Percentiles rank a stretch among this genome's conserved stretches.
Conservation (phyloP, 2,329 filamentous ascomycete species). For the Cryphonectria parasitica region DNA sequence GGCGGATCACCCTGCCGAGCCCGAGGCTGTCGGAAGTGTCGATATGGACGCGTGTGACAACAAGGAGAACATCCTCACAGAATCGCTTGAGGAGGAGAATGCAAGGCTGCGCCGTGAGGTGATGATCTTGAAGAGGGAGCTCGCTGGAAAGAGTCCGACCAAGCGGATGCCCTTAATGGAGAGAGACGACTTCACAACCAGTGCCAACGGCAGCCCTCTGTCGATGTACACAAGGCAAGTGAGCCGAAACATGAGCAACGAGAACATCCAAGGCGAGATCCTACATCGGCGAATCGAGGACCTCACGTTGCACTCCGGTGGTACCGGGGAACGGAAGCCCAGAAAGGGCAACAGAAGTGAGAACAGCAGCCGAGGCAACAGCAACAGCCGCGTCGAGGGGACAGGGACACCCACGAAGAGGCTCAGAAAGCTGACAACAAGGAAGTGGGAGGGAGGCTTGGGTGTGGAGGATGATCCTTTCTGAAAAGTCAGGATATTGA, state of each 20-base stretch:
- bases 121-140: conserved; percentile 66
- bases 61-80: conserved; percentile 65
- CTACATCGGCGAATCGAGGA: conserved; percentile 54
- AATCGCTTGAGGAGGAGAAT: conserved; percentile 73
- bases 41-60: conserved; percentile 51
- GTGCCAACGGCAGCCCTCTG: conserved; percentile 21
- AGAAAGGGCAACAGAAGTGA: conserved; percentile 21
- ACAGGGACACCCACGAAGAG: conserved; percentile 55
- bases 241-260: conserved; percentile 17
- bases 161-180: conserved; percentile 61
- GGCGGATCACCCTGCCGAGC: conserved; percentile 49
- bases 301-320: conserved; percentile 49
- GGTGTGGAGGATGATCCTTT: conserved; percentile 46
- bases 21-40: conserved; percentile 48
- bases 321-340: conserved; percentile 11
- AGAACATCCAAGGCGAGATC: conserved; percentile 35
- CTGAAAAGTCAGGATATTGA: conserved; percentile 28
- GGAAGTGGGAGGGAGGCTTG: conserved; percentile 50
- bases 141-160: conserved; percentile 65
- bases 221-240: conserved; percentile 5
- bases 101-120: conserved; percentile 69
- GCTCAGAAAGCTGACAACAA: conserved; percentile 51
- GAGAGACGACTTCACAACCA: conserved; percentile 49
- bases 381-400: conserved; percentile 26
- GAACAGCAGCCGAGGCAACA: conserved; percentile 34